Evolutionary conservation across 202 grass and related monocot species (phyloP), one percentile per base, ranked within the genome.

Genomic region (Elaeis oleifera): DNA sequence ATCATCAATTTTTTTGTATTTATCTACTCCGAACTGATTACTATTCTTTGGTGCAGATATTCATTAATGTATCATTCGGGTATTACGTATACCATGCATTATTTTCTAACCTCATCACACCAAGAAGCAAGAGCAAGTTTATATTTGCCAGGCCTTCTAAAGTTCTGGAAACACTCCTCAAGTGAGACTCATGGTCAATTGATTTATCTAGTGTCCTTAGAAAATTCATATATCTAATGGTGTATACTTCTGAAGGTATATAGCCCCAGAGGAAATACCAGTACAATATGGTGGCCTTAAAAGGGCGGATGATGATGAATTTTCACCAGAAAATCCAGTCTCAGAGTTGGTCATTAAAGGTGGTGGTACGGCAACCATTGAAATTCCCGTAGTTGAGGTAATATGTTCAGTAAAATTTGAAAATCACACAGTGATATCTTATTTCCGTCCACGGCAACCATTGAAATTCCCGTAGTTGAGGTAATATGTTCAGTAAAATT

Each of bases 111-210:
- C 71, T 81, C 67, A 31, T 59, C 24, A 49, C 72, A 31, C 25
- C 60, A 11, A 75, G 72, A 65, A 81, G 53, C 26, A 76, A 24
- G 53, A 71, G 59, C 79, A 81, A 81, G 67, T 81, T 81, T 28
- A 71, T 81, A 53, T 81, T 81, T 61, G 79, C 52, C 36, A 75
- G 72, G 36, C 65, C 79, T 20, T 53, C 48, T 18, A 63, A 67
- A 76, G 69, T 76, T 49, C 75, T 72, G 18, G 74, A 76, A 59
- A 81, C 79, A 49, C 79, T 81, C 59, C 72, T 81, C 65, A 81
- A 76, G 79, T 81, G 76, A 54, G 58, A 32, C n/a, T 18, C 3
- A 13, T 32, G 26, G 16, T 26, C 15, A 8, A 23, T 58, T 24
- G 22, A 58, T 58, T 21, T 49, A 49, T 49, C 16, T 13, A 44